Conservation (phyloP, 306 rosid genomes). For the Vicia faba region DNA sequence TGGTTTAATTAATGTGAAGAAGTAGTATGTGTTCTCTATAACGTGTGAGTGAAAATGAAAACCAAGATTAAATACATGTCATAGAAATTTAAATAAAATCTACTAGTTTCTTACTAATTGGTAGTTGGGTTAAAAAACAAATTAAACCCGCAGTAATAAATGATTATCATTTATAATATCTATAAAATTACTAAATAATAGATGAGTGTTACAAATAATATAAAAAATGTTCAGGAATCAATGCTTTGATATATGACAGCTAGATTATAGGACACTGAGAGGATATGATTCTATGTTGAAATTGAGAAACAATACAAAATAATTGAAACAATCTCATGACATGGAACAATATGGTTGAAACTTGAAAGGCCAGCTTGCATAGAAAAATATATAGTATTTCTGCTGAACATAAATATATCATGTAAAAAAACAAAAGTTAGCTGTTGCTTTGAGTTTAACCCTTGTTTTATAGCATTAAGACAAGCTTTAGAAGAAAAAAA, state of each 20-base stretch:
- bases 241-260: conserved; percentile 6
- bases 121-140: too few species aligned
- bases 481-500: conserved; percentile 28
- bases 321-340: conserved; percentile 27
- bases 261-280: neutral
- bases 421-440: conserved; percentile 17
- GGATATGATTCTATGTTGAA: conserved; percentile 9
- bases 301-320: conserved; percentile 23
- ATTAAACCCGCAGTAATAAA: too few species aligned
- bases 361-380: conserved; percentile 26
- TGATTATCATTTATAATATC: neutral
- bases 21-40: neutral
- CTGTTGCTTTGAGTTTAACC: conserved; percentile 17
- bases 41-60: neutral
- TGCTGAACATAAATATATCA: neutral
- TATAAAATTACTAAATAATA: conserved; percentile 3
- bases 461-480: conserved; percentile 18
- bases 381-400: conserved; percentile 8
- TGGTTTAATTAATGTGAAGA: neutral
- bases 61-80: too few species aligned
- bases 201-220: neutral
- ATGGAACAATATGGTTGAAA: conserved; percentile 7
- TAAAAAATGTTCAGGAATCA: neutral
- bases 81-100: too few species aligned
- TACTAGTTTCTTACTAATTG: too few species aligned